Base-by-base conservation (phyloP, 805 yeast species). In the Ogataea populi-albae region DNA sequence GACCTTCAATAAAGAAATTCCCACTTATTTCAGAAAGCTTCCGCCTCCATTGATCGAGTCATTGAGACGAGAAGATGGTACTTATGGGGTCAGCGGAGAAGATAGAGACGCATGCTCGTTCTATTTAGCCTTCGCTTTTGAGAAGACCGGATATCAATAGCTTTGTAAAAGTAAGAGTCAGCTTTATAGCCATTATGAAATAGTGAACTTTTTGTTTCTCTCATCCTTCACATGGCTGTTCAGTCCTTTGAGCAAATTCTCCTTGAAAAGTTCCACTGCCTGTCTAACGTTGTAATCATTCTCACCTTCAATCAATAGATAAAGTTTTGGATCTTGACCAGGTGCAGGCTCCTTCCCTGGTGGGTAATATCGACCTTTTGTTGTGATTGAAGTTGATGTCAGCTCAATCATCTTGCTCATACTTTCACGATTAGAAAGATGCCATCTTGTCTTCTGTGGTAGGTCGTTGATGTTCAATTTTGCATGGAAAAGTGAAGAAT, bases 71-170 rank as follows among this genome's bases (percentile, higher is more conserved):
- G 65, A 72, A 1, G 94, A 86, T 55, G 97, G 96, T 0, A 71
- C 75, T 32, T 79, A 79, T 50, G 96, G 95, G 22, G 85, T 89
- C 23, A 88, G 81, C 56, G 95, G 95, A 2, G 87, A 79, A 29
- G 96, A 91, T 55, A 74, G 86, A 38, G 97, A 91, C 55, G 87
- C 87, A 0, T 71, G 83, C 32, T 86, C 85, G n/a, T 84, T 87
- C 50, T 89, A 88, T 56, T 64, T 84, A 22, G 86, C 87, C 1
- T 88, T 87, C 65, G 91, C 81, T 2, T 88, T 89, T 58, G 84
- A 81, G 38, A 84, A 55, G 32, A 54, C 55, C 2, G 58, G 59
- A 4, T 49, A 38, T 12, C 41, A 20, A 34, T 12, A n/a, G n/a
- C n/a, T n/a, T n/a, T n/a, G n/a, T n/a, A n/a, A n/a, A n/a, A n/a